Conservation (phyloP, 2,329 filamentous ascomycete species). For the Pseudogymnoascus sp. region DNA sequence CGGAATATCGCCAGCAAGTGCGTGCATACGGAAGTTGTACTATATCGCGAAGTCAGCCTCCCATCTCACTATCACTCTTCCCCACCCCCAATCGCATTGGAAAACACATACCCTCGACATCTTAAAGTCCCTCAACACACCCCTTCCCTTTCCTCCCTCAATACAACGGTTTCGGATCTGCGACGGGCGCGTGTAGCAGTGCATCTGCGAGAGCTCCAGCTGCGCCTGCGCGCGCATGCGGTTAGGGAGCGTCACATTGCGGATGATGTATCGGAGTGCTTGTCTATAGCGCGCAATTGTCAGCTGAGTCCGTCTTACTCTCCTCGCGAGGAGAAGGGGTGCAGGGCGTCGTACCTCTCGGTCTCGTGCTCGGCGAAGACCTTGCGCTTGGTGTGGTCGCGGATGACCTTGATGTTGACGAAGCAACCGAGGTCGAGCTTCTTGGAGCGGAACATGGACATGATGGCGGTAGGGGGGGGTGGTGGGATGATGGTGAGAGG, state of each 20-base stretch:
- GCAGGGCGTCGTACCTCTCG: slow-evolving; percentile 51
- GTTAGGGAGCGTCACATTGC: slow-evolving; percentile 77
- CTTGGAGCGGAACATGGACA: slow-evolving; percentile 84
- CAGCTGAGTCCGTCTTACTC: neutral
- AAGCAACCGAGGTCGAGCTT: slow-evolving; percentile 84
- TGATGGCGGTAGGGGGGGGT: slow-evolving; percentile 34
- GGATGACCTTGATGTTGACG: slow-evolving; percentile 76
- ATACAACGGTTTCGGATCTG: slow-evolving; percentile 94
- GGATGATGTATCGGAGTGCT: slow-evolving; percentile 86
- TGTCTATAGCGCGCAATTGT: slow-evolving; percentile 50
- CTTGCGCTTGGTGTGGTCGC: slow-evolving; percentile 95
- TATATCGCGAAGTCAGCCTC: slow-evolving; percentile 34
- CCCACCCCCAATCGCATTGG: neutral
- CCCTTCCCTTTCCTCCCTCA: slow-evolving; percentile 78
- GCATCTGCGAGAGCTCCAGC: slow-evolving; percentile 89
- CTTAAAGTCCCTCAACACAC: slow-evolving; percentile 89
- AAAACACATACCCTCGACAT: slow-evolving; percentile 69
- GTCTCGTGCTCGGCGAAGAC: slow-evolving; percentile 81
- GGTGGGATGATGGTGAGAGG: neutral
- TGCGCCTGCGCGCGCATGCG: slow-evolving; percentile 85
- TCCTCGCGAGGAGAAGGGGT: neutral
- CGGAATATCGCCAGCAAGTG: slow-evolving; percentile 73
- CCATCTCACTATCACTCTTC: neutral
- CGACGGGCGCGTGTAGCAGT: slow-evolving; percentile 85
- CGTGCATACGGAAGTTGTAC: slow-evolving; percentile 91